Conservation (phyloP, 768 basidiomycete species). For the Lactarius evosmus region DNA sequence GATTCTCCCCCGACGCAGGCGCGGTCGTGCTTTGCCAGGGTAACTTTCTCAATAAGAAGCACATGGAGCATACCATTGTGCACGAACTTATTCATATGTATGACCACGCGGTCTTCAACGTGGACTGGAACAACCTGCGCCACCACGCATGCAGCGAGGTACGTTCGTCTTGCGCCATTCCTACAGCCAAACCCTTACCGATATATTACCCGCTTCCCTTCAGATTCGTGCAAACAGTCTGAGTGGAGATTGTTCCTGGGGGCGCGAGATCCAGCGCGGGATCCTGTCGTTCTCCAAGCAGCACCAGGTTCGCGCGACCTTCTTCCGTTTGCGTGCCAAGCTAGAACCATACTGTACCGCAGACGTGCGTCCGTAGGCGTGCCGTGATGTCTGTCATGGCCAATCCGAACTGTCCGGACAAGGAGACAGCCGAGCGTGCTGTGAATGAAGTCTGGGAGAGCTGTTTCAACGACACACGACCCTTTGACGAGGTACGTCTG, state of each 20-base stretch:
- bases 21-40: constrained; percentile 86
- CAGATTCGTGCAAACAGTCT: constrained; percentile 95
- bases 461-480: constrained; percentile 91
- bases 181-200: constrained; percentile 15
- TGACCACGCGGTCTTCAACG: constrained; percentile 92
- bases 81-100: constrained; percentile 96
- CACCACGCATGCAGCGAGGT: constrained; percentile 99
- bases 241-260: constrained; percentile 89
- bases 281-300: constrained; percentile 84
- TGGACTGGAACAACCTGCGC: constrained; percentile 84
- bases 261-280: constrained; percentile 75
- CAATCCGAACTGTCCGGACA: constrained; percentile 77
- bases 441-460: constrained; percentile 98
- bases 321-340: constrained; percentile 22
- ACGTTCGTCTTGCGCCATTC: constrained; percentile 31
- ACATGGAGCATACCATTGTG: constrained; percentile 90
- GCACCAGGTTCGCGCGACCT: constrained; percentile 64
- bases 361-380: constrained; percentile 89
- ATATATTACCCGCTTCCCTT: constrained; percentile 6
- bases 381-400: constrained; percentile 77
- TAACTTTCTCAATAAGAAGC: constrained; percentile 71
- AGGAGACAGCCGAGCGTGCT: constrained; percentile 75
- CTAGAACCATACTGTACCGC: constrained; percentile 19
- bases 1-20: constrained; percentile 74
- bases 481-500: constrained; percentile 85